A percentile compares a stretch with the other conserved stretches of the same genome.
These are phyloP conservation scores for Zygosaccharomyces rouxii DNA, from an alignment of 805 yeast species.

Conservation along the genomic window DNA sequence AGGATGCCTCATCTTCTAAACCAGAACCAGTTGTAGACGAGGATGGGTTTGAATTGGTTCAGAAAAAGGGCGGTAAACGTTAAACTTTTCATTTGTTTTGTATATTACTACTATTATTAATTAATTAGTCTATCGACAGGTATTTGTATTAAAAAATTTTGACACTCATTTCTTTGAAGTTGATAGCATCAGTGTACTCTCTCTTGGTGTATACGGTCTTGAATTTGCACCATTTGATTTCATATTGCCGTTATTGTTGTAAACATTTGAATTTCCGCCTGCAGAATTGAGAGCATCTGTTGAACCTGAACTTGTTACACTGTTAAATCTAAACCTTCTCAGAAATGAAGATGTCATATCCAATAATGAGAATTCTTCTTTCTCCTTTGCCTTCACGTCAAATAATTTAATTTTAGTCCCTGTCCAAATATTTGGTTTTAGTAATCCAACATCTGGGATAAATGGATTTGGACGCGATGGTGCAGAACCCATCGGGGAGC, in stretches of 20 bases:
- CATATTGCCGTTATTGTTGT: constrained; percentile 4
- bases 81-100: background rate
- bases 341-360: constrained; percentile 39
- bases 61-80: constrained; percentile 62
- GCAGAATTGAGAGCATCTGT: constrained; percentile 10
- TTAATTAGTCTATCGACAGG: constrained; percentile 1
- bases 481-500: constrained; percentile 3
- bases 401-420: constrained; percentile 49
- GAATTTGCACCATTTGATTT: constrained; percentile 10
- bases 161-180: constrained; percentile 11
- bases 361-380: constrained; percentile 39
- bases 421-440: constrained; percentile 49
- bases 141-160: background rate
- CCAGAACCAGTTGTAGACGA: constrained; percentile 74
- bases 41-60: constrained; percentile 90
- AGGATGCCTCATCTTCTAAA: constrained; percentile 25
- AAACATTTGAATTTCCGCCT: constrained; percentile 7
- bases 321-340: constrained; percentile 36
- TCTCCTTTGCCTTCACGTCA: constrained; percentile 40
- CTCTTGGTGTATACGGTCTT: constrained; percentile 22
- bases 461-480: constrained; percentile 14
- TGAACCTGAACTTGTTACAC: constrained; percentile 23
- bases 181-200: constrained; percentile 12
- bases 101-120: background rate
- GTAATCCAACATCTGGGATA: constrained; percentile 30